Evolutionary conservation across 176 grass and related monocot species (phyloP).

Genomic region (Carex scoparia): DNA sequence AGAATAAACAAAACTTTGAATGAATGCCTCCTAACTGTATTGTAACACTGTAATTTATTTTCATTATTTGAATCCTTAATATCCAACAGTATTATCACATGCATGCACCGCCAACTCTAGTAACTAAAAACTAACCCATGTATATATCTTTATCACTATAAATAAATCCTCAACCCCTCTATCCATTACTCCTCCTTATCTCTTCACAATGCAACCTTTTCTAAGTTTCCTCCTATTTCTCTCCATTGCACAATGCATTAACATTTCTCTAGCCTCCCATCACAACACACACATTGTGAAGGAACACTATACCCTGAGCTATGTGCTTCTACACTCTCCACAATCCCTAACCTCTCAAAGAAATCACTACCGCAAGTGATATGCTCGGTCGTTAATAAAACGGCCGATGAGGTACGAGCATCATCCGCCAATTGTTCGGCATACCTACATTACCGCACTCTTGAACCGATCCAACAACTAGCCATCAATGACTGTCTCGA

Average conservation of each 20-base stretch:
- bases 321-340: constrained; percentile 55
- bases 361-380: constrained; percentile 61
- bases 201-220: not conserved
- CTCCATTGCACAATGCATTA: constrained; percentile 18
- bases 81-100: not conserved
- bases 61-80: not conserved
- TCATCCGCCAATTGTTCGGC: constrained; percentile 42
- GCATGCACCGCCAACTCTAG: not conserved
- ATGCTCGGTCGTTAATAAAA: constrained; percentile 40
- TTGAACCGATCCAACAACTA: constrained; percentile 27
- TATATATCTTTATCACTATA: not conserved
- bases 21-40: not conserved
- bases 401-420: constrained; percentile 29
- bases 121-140: constrained; percentile 9
- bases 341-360: constrained; percentile 44
- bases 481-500: constrained; percentile 69
- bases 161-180: constrained; percentile 18
- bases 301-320: constrained; percentile 68
- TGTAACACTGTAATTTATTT: not conserved
- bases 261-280: not conserved
- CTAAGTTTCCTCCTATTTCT: not conserved
- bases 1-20: not conserved
- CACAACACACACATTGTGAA: constrained; percentile 42
- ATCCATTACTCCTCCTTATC: not conserved
- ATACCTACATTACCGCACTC: constrained; percentile 31